A percentile compares a stretch with the other conserved stretches of the same genome.
Conservation (phyloP, 371 early-diverging fungal species). For the Coemansia linderi region DNA sequence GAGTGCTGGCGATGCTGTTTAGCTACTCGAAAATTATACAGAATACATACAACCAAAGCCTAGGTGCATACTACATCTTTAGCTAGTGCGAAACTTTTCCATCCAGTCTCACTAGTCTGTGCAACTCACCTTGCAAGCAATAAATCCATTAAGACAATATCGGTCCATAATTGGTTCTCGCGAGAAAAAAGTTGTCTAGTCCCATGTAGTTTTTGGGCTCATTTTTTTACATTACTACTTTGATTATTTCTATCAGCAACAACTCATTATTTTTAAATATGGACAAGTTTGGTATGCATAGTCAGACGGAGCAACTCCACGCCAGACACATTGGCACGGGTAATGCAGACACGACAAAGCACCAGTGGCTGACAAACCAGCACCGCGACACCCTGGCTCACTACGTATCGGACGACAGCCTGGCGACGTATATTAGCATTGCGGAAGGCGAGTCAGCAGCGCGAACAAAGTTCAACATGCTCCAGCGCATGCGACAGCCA, state of each 20-base stretch:
- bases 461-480: slow-evolving; percentile 44
- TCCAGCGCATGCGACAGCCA: slow-evolving; percentile 51
- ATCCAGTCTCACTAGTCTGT: too few relatives aligned
- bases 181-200: neutral
- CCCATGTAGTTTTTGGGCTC: neutral
- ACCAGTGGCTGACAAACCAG: slow-evolving; percentile 53
- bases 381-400: slow-evolving; percentile 52
- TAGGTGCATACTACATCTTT: too few relatives aligned
- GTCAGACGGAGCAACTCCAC: slow-evolving; percentile 53
- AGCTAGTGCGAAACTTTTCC: too few relatives aligned
- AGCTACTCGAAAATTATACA: too few relatives aligned
- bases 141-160: neutral
- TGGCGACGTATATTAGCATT: slow-evolving; percentile 46
- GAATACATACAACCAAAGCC: too few relatives aligned
- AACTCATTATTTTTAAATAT: slow-evolving; percentile 8
- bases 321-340: slow-evolving; percentile 53
- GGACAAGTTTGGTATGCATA: slow-evolving; percentile 57
- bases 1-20: too few relatives aligned
- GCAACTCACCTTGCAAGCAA: neutral
- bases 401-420: slow-evolving; percentile 44
- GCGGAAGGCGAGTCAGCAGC: slow-evolving; percentile 49
- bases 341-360: slow-evolving; percentile 48
- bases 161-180: neutral
- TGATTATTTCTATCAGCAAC: neutral
- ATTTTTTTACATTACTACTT: neutral